A percentile compares a stretch with the other conserved stretches of the same genome.
phyloP scores from a whole-genome alignment of 2,329 filamentous ascomycete genomes.

The Neonectria ditissima region DNA sequence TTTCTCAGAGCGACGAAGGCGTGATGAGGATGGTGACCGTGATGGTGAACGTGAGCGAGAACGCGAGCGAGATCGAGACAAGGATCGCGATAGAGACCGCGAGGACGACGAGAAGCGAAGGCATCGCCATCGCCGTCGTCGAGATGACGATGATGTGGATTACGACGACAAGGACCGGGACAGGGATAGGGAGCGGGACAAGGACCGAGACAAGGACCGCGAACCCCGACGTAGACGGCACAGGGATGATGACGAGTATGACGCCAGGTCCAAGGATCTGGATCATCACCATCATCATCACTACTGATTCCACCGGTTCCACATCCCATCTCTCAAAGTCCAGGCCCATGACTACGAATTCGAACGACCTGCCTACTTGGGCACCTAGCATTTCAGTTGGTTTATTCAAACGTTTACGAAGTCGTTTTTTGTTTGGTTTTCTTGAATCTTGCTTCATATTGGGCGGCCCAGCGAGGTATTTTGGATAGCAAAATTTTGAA shows the following conservation, averaged over 20 bases:
- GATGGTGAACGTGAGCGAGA: slow-evolving; percentile 38
- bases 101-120: slow-evolving; percentile 36
- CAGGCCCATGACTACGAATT: slow-evolving; percentile 8
- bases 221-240: slow-evolving; percentile 47
- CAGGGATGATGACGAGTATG: slow-evolving; percentile 46
- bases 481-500: slow-evolving; percentile 13
- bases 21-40: slow-evolving; percentile 46
- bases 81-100: slow-evolving; percentile 38
- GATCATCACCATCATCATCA: slow-evolving; percentile 50
- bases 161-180: slow-evolving; percentile 46
- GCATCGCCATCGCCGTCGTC: slow-evolving; percentile 24
- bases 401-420: slow-evolving; percentile 9
- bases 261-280: slow-evolving; percentile 45
- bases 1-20: slow-evolving; percentile 48
- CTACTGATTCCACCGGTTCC: slow-evolving; percentile 50
- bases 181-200: slow-evolving; percentile 40
- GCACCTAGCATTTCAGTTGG: slow-evolving; percentile 10
- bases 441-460: slow-evolving; percentile 9
- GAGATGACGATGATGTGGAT: slow-evolving; percentile 42
- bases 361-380: slow-evolving; percentile 1
- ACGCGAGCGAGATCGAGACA: slow-evolving; percentile 46
- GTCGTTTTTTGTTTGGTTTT: background rate
- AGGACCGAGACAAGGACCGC: slow-evolving; percentile 50
- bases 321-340: slow-evolving; percentile 41
- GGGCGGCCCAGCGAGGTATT: slow-evolving; percentile 24